Evolutionary conservation across 2,329 filamentous ascomycete genomes (phyloP), one percentile per base, ranked within the genome.

Genomic region (Phaeomoniella chlamydospora): DNA sequence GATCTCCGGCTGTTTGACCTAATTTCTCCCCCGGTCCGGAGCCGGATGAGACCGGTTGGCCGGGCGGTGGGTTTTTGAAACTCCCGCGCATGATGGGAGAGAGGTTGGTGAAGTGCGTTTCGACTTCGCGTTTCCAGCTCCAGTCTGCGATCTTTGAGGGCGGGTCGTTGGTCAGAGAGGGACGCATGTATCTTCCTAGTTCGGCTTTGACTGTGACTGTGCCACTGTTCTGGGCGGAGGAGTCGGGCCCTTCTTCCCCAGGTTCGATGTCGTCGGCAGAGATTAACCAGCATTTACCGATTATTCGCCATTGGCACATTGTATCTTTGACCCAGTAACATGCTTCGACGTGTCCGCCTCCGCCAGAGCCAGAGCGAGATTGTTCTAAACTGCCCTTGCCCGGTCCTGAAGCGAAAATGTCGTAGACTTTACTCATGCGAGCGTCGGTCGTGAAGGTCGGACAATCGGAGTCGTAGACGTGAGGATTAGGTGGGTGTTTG

Each of bases 101-200:
- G 47, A 90, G 59, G 55, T 94, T 94, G 14, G 85, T 88, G 70
- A 94, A 96, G 54, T 90, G 83, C 34, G 74, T 82, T 35, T 82
- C 86, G 26, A 94, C 57, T 59, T 94, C 86, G 43, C 66, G 78
- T 33, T 62, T 61, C 79, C 85, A 94, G 45, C 72, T 80, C 84
- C 86, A 94, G 31, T 62, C 57, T 10, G 58, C 59, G 1, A 50
- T 49, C 40, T 61, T 57, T 33, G 59, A 54, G 10, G 38, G 41
- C 10, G 51, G 51, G 4, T 52, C 47, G 16, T 48, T 45, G 2
- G 38, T 19, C 4, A 49, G 46, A 5, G 35, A 18, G 12, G 35
- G 16, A 5, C 46, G 38, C 80, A 87, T 86, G 44, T 77, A 60
- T 40, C 59, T 59, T 36, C 61, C 61, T 14, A 90, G 52, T 47